These are phyloP conservation scores for Chaetomium tenue DNA, from an alignment of 495 filamentous ascomycete genomes.

Conservation along the genomic window DNA sequence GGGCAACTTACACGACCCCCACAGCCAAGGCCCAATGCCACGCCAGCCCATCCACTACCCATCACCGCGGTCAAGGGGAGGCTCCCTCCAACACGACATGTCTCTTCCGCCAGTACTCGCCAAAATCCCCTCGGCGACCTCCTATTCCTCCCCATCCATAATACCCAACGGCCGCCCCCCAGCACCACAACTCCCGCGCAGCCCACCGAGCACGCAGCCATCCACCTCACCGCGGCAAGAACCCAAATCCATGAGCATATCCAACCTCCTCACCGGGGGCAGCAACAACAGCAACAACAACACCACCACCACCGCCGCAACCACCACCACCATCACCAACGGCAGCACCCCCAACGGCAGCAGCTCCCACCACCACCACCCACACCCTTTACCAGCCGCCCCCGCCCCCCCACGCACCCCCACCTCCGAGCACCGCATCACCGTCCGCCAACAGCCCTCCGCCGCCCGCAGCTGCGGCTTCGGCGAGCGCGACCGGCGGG, in stretches of 20 bases:
- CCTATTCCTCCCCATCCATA: conserved; percentile 15
- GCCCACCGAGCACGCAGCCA: conserved; percentile 30
- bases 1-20: conserved; percentile 28
- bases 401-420: conserved; percentile 8
- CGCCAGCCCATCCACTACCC: conserved; percentile 29
- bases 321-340: conserved; percentile 33
- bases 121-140: conserved; percentile 16
- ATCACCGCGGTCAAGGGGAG: conserved; percentile 26
- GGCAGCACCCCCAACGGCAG: conserved; percentile 39
- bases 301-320: conserved; percentile 29
- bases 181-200: conserved; percentile 24
- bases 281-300: conserved; percentile 23
- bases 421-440: conserved; percentile 48
- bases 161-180: conserved; percentile 19
- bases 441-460: conserved; percentile 84
- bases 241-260: conserved; percentile 47
- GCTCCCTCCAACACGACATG: conserved; percentile 27
- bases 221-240: conserved; percentile 37
- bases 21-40: conserved; percentile 24
- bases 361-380: conserved; percentile 38
- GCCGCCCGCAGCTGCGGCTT: conserved; percentile 92
- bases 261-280: conserved; percentile 41
- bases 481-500: conserved; percentile 86
- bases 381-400: conserved; percentile 38
- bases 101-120: conserved; percentile 16